phyloP scores from a whole-genome alignment of 164 flowering plant species.

The Platanus orientalis region DNA sequence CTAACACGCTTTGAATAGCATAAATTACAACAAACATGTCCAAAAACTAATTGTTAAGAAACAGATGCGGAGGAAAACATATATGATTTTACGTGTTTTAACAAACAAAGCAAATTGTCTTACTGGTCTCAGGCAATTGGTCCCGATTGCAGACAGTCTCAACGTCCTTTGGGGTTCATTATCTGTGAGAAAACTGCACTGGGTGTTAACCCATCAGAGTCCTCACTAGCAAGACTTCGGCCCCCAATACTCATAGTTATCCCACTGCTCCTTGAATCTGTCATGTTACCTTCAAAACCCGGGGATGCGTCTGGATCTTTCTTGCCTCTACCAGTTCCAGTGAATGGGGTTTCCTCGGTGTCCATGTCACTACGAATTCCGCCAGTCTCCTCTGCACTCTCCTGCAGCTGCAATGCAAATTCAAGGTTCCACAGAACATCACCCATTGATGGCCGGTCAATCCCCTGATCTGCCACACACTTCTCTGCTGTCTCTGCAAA shows the following conservation, averaged over 20 bases:
- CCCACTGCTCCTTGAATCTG: conserved; percentile 71
- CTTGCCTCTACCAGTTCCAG: conserved; percentile 9
- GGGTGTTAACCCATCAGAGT: conserved; percentile 84
- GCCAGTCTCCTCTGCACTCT: conserved; percentile 31
- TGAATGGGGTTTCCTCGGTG: conserved; percentile 21
- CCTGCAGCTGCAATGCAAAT: conserved; percentile 44
- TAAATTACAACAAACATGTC: not conserved
- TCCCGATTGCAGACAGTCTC: conserved; percentile 2
- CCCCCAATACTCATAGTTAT: conserved; percentile 77
- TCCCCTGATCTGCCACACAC: conserved; percentile 36
- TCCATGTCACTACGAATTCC: conserved; percentile 2
- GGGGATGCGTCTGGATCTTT: conserved; percentile 8
- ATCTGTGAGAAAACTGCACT: conserved; percentile 93
- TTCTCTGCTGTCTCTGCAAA: conserved; percentile 39
- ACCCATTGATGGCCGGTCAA: conserved; percentile 43
- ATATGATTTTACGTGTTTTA: not conserved
- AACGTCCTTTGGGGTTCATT: conserved; percentile 91
- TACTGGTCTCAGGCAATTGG: not conserved
- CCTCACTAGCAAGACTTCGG: conserved; percentile 76
- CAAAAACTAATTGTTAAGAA: conserved; percentile 1
- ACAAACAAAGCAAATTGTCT: not conserved
- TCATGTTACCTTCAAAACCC: conserved; percentile 12
- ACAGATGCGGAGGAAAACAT: not conserved
- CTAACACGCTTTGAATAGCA: no score
- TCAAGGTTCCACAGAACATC: conserved; percentile 49